Percentiles rank a stretch among this genome's conserved stretches.
Evolutionary conservation across 2,329 filamentous ascomycete genomes (phyloP).

Genomic region (Nothopassalora personata): DNA sequence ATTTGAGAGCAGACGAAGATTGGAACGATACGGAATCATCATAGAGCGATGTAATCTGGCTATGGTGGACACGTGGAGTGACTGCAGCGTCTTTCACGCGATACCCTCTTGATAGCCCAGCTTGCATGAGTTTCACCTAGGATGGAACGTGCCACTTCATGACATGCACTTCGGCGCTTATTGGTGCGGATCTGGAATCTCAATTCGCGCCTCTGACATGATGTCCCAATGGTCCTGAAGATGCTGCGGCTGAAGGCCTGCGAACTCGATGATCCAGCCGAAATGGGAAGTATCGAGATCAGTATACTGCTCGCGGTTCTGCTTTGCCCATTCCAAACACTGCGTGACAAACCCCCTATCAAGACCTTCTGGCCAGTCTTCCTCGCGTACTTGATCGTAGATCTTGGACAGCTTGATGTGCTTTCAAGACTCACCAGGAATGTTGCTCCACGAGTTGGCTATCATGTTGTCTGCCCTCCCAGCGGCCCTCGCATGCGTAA

Average conservation of each 20-base stretch:
- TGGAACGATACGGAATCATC: too few relatives aligned
- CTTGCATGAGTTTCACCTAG: too few relatives aligned
- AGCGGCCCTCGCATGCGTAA: neutral
- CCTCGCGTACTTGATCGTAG: conserved; percentile 1
- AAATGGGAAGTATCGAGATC: conserved; percentile 12
- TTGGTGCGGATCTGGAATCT: neutral
- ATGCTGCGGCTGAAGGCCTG: neutral
- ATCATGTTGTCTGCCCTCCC: neutral
- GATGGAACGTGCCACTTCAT: too few relatives aligned
- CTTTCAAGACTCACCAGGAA: neutral
- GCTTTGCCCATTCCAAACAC: conserved; percentile 12
- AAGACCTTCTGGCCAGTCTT: conserved; percentile 10
- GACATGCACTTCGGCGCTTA: too few relatives aligned
- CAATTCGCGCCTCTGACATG: neutral
- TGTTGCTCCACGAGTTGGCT: neutral
- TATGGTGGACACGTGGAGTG: too few relatives aligned
- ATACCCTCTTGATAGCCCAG: too few relatives aligned
- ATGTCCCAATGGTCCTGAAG: neutral
- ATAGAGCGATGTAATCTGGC: too few relatives aligned
- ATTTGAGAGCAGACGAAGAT: too few relatives aligned
- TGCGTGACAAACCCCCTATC: conserved; percentile 11
- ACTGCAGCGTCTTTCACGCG: too few relatives aligned
- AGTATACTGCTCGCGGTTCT: neutral
- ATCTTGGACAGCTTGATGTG: conserved; percentile 6
- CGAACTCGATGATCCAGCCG: conserved; percentile 6